Evolutionary conservation across 1,284 basidiomycete species (phyloP), one percentile per base, ranked within the genome.

Genomic region (Flammula alnicola): DNA sequence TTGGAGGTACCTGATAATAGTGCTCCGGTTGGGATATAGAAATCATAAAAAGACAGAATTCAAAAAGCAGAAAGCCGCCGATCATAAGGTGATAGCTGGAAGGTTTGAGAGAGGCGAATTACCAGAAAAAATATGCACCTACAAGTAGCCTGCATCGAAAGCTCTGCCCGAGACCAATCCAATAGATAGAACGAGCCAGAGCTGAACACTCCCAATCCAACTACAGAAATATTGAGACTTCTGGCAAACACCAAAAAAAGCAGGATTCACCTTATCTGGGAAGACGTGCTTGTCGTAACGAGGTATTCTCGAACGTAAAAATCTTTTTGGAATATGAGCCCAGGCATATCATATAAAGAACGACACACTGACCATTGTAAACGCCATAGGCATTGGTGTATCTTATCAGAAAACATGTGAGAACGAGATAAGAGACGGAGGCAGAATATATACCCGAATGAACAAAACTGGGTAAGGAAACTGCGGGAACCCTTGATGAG

Each of bases 21-120:
- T 75, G 65, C 22, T 68, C 64, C 8, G 69, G 57, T n/a, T 72
- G 64, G 0, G 72, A 63, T 16, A 75, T 56, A 0, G 74, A 75
- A 19, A 76, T 65, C 74, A 75, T 74, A 60, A 76, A 75, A 4
- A 75, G 63, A 47, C 66, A 72, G 50, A 74, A 68, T 8, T 69
- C 61, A 26, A 71, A 67, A n/a, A 76, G 54, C 2, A 67, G 8
- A 2, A 67, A 60, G 2, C 72, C 74, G 9, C 61, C 63, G 9
- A 74, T 66, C 61, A 73, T 72, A 10, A 75, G 49, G 47, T 69
- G 66, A 41, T 71, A 70, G 52, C 74, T 77, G 44, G 3, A 44
- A 30, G 14, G 27, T 19, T n/a, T 11, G 27, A 35, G 7, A 23
- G 7, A 8, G 11, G 16, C 9, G 6, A 29, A 25, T 5, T 23